Base-by-base conservation (phyloP, 352 stramenopile species). In the Phytophthora idaei region DNA sequence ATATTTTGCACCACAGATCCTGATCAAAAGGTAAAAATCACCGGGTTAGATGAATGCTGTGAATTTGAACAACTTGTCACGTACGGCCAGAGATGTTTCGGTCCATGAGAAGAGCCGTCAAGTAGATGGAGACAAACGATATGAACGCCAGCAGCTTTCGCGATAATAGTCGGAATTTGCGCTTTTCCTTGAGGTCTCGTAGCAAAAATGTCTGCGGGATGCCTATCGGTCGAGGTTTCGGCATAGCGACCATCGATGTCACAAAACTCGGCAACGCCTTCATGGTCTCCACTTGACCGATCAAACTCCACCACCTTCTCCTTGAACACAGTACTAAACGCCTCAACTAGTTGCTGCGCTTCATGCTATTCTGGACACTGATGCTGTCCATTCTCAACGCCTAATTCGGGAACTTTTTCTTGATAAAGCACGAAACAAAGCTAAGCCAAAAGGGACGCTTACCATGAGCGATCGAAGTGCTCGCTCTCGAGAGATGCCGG, bases 1-100 rank as follows among this genome's bases (percentile, higher is more conserved):
- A 89, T 88, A 27, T 65, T 60, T 29, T 80, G 78, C 14, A 90
- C 81, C 21, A 80, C 69, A 2, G 80, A 83, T 9, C 83, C 83
- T 91, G 46, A 50, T 57, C 34, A 57, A 39, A 21, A 21, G 21
- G 21, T 21, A 21, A 21, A 39, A 12, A 10, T 21, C 44, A 28
- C n/a, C 9, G 5, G 47, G 6, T 57, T 44, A 64, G 29, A 31
- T 27, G 17, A 37, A 11, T 11, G 28, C 7, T 21, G 29, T 10
- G 12, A 53, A 41, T 37, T 12, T 10, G 53, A 27, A 36, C 7
- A 48, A 44, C 21, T 57, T 39, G 7, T n/a, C 5, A 80, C 80
- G 34, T 79, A 90, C 83, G 80, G 27, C 80, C 76, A 25, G 81
- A 86, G 44, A 92, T 90, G 64, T 92, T 90, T 60, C 83, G 79